Base-by-base conservation (phyloP, 768 basidiomycete species). In the Boletellus ananas region DNA sequence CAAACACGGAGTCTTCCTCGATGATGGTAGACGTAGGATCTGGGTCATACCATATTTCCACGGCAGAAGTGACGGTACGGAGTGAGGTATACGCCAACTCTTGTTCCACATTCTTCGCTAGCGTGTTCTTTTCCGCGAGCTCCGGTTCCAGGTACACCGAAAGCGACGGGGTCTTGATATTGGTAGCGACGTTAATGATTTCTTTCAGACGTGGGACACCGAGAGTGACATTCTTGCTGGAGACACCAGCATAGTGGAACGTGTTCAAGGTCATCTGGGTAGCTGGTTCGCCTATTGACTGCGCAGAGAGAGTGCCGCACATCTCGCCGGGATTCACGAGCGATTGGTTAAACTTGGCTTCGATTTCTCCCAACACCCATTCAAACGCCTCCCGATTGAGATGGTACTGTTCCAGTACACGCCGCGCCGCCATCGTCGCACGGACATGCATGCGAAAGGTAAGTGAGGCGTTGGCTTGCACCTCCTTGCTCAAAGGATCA, bases 221-320 rank as follows among this genome's bases (percentile, higher is more conserved):
- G 51, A 98, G 90, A 0, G 96, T 99, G 43, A 99, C 96, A 71
- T 96, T 97, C 74, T 98, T 98, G 64, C 90, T 93, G n/a, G 96
- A 95, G 21, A 99, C 96, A 85, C 96, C 96, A 53, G 96, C 96
- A 67, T 97, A 98, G 72, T 99, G 96, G 90, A 98, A 99, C 0
- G 95, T 98, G 70, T 99, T 99, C 51, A 99, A 71, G 6, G 96
- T 98, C 96, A 99, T 98, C 72, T 99, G 96, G 1, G 96, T 99
- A 4, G 96, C 96, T 0, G 96, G 96, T 75, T 98, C 96, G 69
- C 96, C 96, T 57, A 98, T 99, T 0, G 96, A 98, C 72, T 99
- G 96, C 1, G 96, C 96, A 34, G 95, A 88, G 18, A 98, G 80
- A 0, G 94, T 96, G 38, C 96, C 96, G 57, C 96, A 98, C 96